These are phyloP conservation scores for Lentinus tigrinus DNA, from an alignment of 768 basidiomycete genomes.

Conservation along the genomic window DNA sequence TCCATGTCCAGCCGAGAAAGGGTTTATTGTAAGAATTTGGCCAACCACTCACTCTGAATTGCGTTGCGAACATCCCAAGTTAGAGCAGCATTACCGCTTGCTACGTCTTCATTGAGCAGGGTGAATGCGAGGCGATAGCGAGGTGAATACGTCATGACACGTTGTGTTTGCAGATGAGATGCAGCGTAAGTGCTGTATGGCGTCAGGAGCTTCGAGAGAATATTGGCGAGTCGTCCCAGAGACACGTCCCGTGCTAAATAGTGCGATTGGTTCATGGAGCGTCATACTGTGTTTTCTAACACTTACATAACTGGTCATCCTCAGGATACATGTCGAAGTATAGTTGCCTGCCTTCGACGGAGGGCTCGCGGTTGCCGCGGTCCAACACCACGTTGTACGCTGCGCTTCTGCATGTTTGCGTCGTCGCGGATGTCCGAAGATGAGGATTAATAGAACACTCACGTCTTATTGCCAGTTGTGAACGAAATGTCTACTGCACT, in stretches of 20 bases:
- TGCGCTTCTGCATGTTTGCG: not conserved
- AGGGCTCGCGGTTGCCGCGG: not conserved
- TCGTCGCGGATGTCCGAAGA: not conserved
- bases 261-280: not conserved
- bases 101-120: constrained; percentile 86
- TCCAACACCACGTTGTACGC: constrained; percentile 15
- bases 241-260: not conserved
- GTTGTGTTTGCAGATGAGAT: constrained; percentile 37
- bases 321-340: constrained; percentile 2
- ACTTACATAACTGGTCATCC: not conserved
- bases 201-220: constrained; percentile 40
- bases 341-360: constrained; percentile 11
- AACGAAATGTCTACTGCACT: constrained; percentile 9
- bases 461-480: not conserved
- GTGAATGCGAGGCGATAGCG: constrained; percentile 90
- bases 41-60: constrained; percentile 48
- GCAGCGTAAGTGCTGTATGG: constrained; percentile 43
- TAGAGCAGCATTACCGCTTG: constrained; percentile 54
- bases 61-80: constrained; percentile 75
- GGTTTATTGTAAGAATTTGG: constrained; percentile 4
- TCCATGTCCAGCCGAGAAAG: no score
- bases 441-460: not conserved
- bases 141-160: constrained; percentile 73
- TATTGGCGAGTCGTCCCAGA: constrained; percentile 22
- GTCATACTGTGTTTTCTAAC: no score